Evolutionary conservation across 2,329 filamentous ascomycete species (phyloP).

Genomic region (Paramyrothecium roridum): DNA sequence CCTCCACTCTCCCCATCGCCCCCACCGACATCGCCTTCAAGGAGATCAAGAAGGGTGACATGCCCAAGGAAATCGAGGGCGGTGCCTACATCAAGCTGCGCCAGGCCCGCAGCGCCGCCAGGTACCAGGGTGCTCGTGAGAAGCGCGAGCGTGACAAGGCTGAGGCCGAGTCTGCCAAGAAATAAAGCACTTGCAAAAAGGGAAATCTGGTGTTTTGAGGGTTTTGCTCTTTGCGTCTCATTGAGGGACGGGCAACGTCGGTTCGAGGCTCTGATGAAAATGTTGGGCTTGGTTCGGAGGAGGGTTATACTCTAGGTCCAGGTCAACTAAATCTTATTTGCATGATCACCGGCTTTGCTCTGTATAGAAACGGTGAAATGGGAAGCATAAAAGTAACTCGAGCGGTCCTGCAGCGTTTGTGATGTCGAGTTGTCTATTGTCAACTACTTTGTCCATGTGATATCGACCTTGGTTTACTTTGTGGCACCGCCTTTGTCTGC

Average conservation of each 20-base stretch:
- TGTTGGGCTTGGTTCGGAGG: conserved; percentile 30
- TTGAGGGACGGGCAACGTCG: conserved; percentile 31
- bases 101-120: conserved; percentile 77
- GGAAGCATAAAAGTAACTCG: conserved; percentile 13
- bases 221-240: conserved; percentile 39
- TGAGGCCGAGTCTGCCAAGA: conserved; percentile 81
- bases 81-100: conserved; percentile 86
- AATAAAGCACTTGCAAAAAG: conserved; percentile 56
- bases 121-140: conserved; percentile 79
- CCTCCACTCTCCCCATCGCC: conserved; percentile 67
- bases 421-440: neutral
- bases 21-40: conserved; percentile 62
- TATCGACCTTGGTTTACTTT: neutral
- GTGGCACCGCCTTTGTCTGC: conserved; percentile 15
- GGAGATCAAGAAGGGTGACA: conserved; percentile 78
- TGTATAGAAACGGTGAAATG: conserved; percentile 24
- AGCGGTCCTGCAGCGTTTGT: conserved; percentile 1
- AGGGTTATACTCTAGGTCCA: conserved; percentile 37
- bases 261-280: conserved; percentile 32
- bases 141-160: conserved; percentile 90
- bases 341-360: conserved; percentile 35
- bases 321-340: conserved; percentile 36
- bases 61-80: conserved; percentile 73
- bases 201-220: conserved; percentile 37
- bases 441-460: conserved; percentile 6